Evolutionary conservation across 148 eudicot genomes (phyloP).

Genomic region (Oxyria digyna): DNA sequence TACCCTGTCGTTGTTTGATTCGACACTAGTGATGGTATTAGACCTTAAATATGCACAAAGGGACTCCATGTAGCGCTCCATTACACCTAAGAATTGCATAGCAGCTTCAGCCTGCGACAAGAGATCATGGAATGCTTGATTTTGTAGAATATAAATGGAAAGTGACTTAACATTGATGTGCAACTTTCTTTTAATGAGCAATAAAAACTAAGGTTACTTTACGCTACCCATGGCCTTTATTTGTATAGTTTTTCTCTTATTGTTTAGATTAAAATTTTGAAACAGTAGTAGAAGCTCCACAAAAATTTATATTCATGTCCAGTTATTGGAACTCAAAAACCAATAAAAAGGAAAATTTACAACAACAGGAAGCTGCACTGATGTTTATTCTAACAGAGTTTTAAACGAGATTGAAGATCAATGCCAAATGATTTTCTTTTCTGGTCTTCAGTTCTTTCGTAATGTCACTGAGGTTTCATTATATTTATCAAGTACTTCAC

Average conservation of each 20-base stretch:
- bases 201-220: neutral
- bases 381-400: neutral
- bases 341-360: neutral
- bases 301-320: neutral
- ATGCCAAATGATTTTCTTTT: neutral
- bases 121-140: neutral
- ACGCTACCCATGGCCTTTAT: neutral
- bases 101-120: slow-evolving; percentile 75
- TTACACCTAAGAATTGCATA: slow-evolving; percentile 34
- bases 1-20: slow-evolving; percentile 80
- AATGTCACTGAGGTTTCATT: neutral
- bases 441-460: neutral
- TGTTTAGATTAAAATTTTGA: neutral
- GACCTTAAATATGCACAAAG: slow-evolving; percentile 72
- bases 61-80: slow-evolving; percentile 74
- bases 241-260: neutral
- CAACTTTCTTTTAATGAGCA: neutral
- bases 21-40: slow-evolving; percentile 88
- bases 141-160: neutral
- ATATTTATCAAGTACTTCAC: neutral
- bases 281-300: neutral
- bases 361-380: neutral
- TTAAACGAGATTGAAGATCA: neutral
- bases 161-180: neutral
- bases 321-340: neutral